phyloP scores from a whole-genome alignment of 257 asterid species.

The Salvia splendens region DNA sequence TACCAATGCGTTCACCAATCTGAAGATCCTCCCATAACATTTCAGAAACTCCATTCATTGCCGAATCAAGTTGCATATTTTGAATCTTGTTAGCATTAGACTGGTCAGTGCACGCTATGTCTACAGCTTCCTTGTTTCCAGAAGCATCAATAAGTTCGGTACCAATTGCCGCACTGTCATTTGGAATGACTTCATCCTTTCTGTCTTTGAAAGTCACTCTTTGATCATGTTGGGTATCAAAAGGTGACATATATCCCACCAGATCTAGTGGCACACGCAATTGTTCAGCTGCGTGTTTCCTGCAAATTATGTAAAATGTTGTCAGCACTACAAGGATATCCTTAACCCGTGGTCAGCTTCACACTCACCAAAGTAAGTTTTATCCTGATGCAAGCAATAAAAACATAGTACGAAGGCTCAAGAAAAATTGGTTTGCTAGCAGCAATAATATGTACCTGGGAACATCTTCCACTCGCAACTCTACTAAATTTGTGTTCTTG shows the following conservation, averaged over 20 bases:
- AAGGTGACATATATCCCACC: constrained; percentile 35
- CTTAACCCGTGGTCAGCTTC: constrained; percentile 37
- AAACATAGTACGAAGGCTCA: constrained; percentile 37
- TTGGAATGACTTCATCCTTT: constrained; percentile 37
- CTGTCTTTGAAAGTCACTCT: constrained; percentile 32
- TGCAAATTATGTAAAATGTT: constrained; percentile 38
- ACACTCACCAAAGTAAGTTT: constrained; percentile 35
- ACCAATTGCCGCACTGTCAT: constrained; percentile 31
- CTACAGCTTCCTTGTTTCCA: constrained; percentile 32
- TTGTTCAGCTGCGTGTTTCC: constrained; percentile 39
- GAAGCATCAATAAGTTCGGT: constrained; percentile 37
- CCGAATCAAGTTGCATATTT: constrained; percentile 58
- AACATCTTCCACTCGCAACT: constrained; percentile 46
- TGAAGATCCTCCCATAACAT: constrained; percentile 98
- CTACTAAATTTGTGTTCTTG: constrained; percentile 39
- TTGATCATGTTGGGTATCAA: constrained; percentile 39
- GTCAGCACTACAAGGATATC: constrained; percentile 34
- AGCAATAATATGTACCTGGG: constrained; percentile 36
- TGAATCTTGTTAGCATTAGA: constrained; percentile 41
- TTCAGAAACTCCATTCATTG: constrained; percentile 78
- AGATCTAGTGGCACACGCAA: constrained; percentile 34
- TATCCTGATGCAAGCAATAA: constrained; percentile 34
- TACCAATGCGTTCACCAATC: constrained; percentile 96
- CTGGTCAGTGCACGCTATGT: constrained; percentile 31
- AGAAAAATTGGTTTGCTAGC: constrained; percentile 41